phyloP scores from a whole-genome alignment of 2,329 filamentous ascomycete species.

The Calonectria henricotiae region DNA sequence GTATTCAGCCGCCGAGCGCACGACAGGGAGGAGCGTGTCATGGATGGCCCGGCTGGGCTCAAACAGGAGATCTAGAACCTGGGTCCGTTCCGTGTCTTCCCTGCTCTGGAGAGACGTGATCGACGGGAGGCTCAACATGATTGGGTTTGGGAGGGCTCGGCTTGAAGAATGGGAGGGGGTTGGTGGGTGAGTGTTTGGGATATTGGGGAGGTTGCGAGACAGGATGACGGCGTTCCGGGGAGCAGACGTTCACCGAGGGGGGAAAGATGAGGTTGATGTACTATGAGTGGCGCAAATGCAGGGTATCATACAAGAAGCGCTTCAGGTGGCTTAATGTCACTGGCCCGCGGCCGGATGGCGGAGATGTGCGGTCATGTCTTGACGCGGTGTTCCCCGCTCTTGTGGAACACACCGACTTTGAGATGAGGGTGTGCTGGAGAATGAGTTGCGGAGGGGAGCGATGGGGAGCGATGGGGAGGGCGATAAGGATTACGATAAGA shows the following conservation, averaged over 20 bases:
- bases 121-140: conserved; percentile 13
- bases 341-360: conserved; percentile 43
- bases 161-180: not conserved
- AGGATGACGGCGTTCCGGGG: not conserved
- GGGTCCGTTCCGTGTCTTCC: conserved; percentile 69
- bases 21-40: conserved; percentile 77
- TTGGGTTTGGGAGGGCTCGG: not conserved
- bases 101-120: conserved; percentile 67
- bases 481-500: conserved; percentile 35
- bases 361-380: conserved; percentile 48
- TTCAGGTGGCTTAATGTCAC: not conserved
- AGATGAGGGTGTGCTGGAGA: conserved; percentile 29
- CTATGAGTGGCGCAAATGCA: conserved; percentile 13
- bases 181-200: not conserved
- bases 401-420: conserved; percentile 30
- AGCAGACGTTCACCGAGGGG: not conserved
- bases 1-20: conserved; percentile 71
- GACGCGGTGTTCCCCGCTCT: conserved; percentile 49
- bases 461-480: conserved; percentile 15
- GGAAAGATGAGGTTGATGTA: conserved; percentile 4
- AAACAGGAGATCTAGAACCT: conserved; percentile 84
- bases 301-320: conserved; percentile 10
- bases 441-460: not conserved
- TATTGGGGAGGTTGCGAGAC: not conserved
- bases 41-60: conserved; percentile 86